Percentiles rank a stretch among this genome's conserved stretches.
Conservation (phyloP, 139 green algal species). For the Diplosphaera chodatii region DNA sequence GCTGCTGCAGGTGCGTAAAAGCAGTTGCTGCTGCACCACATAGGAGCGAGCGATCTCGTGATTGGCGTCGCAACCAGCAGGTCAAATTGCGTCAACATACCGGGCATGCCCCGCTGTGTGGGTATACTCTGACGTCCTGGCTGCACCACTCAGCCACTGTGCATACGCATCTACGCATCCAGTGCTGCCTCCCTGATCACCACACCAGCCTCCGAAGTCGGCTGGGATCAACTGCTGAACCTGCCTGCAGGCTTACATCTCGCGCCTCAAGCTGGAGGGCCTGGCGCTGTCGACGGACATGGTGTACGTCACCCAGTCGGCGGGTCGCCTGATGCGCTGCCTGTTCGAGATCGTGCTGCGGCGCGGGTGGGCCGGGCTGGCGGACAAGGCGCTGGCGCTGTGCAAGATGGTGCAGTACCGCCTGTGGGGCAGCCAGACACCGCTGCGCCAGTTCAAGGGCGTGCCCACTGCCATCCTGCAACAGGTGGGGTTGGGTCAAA, state of each 20-base stretch:
- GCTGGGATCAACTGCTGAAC: no score
- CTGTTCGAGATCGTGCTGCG: conserved; percentile 95
- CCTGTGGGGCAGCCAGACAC: conserved; percentile 90
- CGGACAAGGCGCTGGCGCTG: conserved; percentile 81
- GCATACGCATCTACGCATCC: no score
- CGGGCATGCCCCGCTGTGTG: no score
- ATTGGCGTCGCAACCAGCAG: no score
- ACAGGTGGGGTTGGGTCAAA: conserved; percentile 25
- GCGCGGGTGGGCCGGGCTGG: conserved; percentile 84
- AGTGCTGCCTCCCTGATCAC: no score
- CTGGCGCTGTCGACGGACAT: conserved; percentile 90
- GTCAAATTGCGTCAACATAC: no score
- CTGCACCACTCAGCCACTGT: no score
- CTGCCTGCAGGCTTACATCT: conserved; percentile 84
- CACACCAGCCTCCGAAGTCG: no score
- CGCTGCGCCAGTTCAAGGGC: conserved; percentile 84
- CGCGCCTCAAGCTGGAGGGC: conserved; percentile 90
- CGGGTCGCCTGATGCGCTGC: conserved; percentile 88
- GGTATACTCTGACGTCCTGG: no score
- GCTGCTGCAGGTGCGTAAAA: conserved; percentile 66
- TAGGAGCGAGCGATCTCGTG: no score
- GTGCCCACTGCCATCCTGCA: conserved; percentile 57
- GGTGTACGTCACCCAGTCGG: conserved; percentile 94
- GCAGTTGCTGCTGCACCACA: no score
- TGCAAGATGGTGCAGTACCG: conserved; percentile 89